Conservation (phyloP, 805 yeast species). For the Blastobotrys parvus region DNA sequence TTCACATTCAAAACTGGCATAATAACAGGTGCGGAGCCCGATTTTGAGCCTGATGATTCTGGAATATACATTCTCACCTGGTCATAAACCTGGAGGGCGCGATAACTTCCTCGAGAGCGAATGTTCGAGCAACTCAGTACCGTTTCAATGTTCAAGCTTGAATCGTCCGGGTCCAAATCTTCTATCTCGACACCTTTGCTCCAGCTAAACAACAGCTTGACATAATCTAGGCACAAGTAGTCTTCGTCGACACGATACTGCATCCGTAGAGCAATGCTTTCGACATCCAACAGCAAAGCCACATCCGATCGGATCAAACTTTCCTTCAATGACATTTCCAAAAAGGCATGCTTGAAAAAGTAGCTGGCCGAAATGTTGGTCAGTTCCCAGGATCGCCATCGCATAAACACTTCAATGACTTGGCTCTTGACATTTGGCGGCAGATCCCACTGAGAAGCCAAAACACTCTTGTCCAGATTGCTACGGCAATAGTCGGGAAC, state of each 20-base stretch:
- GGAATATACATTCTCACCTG: neutral
- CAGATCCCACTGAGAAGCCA: conserved; percentile 15
- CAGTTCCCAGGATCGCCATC: conserved; percentile 93
- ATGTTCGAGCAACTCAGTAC: conserved; percentile 15
- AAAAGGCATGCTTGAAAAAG: conserved; percentile 46
- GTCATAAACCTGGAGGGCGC: conserved; percentile 13
- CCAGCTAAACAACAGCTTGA: conserved; percentile 20
- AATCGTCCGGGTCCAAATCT: neutral
- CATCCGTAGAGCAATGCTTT: conserved; percentile 23
- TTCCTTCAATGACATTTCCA: conserved; percentile 17
- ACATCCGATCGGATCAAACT: conserved; percentile 9
- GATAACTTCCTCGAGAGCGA: conserved; percentile 19
- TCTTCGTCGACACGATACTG: conserved; percentile 27
- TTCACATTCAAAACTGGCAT: neutral
- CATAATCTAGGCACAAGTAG: conserved; percentile 26
- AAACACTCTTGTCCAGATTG: conserved; percentile 31
- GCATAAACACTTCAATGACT: conserved; percentile 51
- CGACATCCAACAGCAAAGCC: conserved; percentile 18
- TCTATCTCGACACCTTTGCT: neutral
- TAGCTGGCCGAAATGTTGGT: conserved; percentile 49
- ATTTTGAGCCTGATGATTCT: neutral
- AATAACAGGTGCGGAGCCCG: neutral
- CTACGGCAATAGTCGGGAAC: conserved; percentile 48
- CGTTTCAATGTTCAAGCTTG: conserved; percentile 13
- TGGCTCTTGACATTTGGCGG: conserved; percentile 46